Base-by-base conservation (phyloP, 1,284 basidiomycete species). In the Puccinia hordei region DNA sequence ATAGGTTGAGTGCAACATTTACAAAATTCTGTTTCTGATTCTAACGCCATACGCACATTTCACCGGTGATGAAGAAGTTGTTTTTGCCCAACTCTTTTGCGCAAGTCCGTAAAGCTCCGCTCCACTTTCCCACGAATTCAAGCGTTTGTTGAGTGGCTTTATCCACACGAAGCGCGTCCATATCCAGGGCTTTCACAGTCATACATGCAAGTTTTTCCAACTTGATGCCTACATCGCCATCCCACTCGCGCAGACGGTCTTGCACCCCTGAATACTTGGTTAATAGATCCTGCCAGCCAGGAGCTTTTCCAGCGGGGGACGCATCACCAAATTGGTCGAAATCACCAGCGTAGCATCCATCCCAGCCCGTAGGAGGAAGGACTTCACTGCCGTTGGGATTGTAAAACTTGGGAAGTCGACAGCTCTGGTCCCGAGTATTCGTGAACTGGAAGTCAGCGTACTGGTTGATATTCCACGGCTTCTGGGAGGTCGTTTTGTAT, bases 321-420 rank as follows among this genome's bases (percentile, higher is more conserved):
- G 93, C 92, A 87, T 96, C 94, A 82, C 94, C 94, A 83, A 92
- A 96, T 82, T 95, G 93, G 86, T 96, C 94, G 83, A 95, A 95
- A 82, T 94, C 92, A 38, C 92, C 93, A 38, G 87, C 86, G 83
- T 90, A 88, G 85, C 94, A 96, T 41, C 94, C 93, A 59, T 89
- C 87, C 41, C 87, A 85, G 15, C 91, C 86, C 68, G 89, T 86
- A 17, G 68, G 46, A 22, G 53, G 44, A 22, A 33, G n/a, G 82
- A 92, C 87, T 65, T 90, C 87, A 0, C 88, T 88, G 30, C 92
- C 93, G 82, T 91, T 89, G 73, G 93, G 90, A 72, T 89, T 86
- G 91, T 92, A 95, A 84, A 95, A 92, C 15, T 87, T 88, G 13
- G 94, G 94, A 65, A 93, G 87, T 73, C 87, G 84, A 84, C 94